Evolutionary conservation across 2,329 filamentous ascomycete genomes (phyloP).

Genomic region (Fusarium begoniae): DNA sequence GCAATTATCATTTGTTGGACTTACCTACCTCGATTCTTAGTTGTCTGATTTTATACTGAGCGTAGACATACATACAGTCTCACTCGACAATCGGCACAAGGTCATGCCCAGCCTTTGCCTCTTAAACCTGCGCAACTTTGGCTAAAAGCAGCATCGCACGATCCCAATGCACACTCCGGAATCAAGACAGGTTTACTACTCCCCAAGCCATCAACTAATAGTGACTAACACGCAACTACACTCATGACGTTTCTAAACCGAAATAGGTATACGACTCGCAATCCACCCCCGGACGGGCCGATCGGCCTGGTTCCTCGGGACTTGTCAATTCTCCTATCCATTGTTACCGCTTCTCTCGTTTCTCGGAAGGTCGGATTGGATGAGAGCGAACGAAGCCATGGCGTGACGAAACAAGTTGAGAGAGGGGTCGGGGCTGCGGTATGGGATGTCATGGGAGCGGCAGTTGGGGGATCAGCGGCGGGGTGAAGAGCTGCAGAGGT

Average conservation of each 20-base stretch:
- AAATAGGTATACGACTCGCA: not conserved
- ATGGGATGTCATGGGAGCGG: constrained; percentile 8
- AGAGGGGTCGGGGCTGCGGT: constrained; percentile 2
- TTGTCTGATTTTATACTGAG: not conserved
- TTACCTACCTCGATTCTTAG: not conserved
- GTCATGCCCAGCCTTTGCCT: not conserved
- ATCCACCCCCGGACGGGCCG: not conserved
- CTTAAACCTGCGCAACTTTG: not conserved
- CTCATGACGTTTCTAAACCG: not conserved
- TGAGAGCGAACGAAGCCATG: not conserved
- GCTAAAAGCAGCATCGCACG: not conserved
- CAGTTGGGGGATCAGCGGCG: constrained; percentile 18
- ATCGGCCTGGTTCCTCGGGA: constrained; percentile 5
- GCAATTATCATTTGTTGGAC: not conserved
- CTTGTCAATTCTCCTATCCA: not conserved
- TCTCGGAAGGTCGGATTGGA: not conserved
- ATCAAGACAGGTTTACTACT: not conserved
- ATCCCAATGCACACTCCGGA: not conserved
- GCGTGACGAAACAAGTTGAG: constrained; percentile 1
- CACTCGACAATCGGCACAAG: not conserved
- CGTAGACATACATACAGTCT: not conserved
- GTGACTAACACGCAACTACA: not conserved
- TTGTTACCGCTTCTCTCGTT: not conserved
- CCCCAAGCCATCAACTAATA: not conserved
- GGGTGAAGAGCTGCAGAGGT: not conserved